Evolutionary conservation across 1,139 yeast genomes (phyloP), one percentile per base, ranked within the genome.

Genomic region (Pichia sp.): DNA sequence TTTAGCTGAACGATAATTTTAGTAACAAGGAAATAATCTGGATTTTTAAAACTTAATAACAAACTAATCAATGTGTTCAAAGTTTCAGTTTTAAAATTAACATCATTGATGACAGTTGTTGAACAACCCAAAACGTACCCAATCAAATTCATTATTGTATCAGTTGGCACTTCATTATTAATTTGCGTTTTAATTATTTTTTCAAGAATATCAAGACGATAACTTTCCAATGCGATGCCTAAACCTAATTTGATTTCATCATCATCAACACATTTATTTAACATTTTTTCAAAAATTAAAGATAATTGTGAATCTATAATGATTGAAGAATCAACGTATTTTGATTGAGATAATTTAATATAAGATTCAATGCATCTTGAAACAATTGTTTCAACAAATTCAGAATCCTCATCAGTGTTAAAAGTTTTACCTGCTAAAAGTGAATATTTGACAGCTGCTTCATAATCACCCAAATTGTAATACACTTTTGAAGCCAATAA

Each of bases 381-480:
- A 35, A 92, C 94, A 57, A 92, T 87, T 7, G 97, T 92, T 67
- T 94, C 96, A 49, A 84, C 85, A 64, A 79, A 92, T 67, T 90
- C 96, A n/a, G 89, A 76, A 53, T 77, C 74, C 55, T 82, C 86
- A 48, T 75, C 61, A 45, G 89, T 70, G 64, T 90, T 78, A 61
- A 94, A 87, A 57, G 77, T 80, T 35, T 80, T 76, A 27, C 89
- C 96, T 11, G 98, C 94, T 39, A 79, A 82, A 42, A 92, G 75
- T 3, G 96, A 92, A 64, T 82, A 92, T 61, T 78, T 83, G 53
- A 92, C 96, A 11, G 96, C 85, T 6, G 94, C 78, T 53, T 87
- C 95, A 59, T 85, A 89, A 62, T 92, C 98, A 39, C 97, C 97
- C 58, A 92, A 74, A 63, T 94, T 90, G 65, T 89, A 94, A 69